A percentile compares a stretch with the other conserved stretches of the same genome.
Evolutionary conservation across 2,329 filamentous ascomycete genomes (phyloP).

Genomic region (Lasiodiplodia hormozganensis): DNA sequence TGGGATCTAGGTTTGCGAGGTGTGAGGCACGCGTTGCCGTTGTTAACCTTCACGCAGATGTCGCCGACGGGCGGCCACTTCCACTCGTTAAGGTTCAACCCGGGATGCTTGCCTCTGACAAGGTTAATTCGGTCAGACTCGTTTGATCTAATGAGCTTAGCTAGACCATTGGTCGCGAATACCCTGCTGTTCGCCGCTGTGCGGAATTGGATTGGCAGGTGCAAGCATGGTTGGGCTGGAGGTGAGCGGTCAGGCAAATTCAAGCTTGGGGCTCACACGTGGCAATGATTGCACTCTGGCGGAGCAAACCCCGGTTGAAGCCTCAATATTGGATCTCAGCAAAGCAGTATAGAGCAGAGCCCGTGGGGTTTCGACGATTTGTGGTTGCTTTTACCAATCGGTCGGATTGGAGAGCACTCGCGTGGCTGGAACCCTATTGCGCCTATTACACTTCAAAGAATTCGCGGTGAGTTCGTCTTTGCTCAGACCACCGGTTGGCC

Average conservation of each 20-base stretch:
- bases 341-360: neutral
- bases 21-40: neutral
- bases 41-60: neutral
- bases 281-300: neutral
- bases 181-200: neutral
- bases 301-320: neutral
- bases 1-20: neutral
- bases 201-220: neutral
- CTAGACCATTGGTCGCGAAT: no score
- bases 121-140: neutral
- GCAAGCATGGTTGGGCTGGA: neutral
- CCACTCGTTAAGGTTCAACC: neutral
- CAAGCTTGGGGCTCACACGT: neutral
- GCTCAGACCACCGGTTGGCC: conserved; percentile 4
- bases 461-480: neutral
- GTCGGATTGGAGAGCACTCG: neutral
- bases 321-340: neutral
- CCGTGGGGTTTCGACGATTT: neutral
- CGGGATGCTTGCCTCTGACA: neutral
- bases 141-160: neutral
- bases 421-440: neutral
- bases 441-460: neutral
- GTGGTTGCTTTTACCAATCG: neutral
- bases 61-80: neutral
- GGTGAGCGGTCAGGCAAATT: neutral